A percentile compares a stretch with the other conserved stretches of the same genome.
phyloP scores from a whole-genome alignment of 768 basidiomycete genomes.

The Termitomyces sp. region DNA sequence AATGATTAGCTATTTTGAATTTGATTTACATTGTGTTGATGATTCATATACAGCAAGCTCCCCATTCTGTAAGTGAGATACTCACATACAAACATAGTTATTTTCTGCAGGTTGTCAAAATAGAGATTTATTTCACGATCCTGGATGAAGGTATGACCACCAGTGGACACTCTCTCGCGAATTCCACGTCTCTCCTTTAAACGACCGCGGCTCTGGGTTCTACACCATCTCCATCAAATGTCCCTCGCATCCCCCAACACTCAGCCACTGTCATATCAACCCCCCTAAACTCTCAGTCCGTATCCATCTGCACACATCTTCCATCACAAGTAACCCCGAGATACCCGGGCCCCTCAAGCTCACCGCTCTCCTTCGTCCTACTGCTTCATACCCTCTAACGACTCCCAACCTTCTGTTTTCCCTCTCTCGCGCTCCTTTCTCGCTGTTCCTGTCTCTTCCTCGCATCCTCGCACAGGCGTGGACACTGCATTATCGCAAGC shows the following conservation, averaged over 20 bases:
- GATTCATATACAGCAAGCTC: too few species aligned
- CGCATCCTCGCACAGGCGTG: constrained; percentile 63
- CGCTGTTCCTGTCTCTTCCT: constrained; percentile 49
- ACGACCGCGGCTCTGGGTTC: constrained; percentile 62
- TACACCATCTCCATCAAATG: constrained; percentile 54
- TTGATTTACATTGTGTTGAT: too few species aligned
- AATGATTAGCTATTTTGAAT: too few species aligned
- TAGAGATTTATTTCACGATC: not conserved
- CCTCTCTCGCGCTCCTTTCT: not conserved
- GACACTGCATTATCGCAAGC: constrained; percentile 56
- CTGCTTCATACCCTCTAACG: not conserved
- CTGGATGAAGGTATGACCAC: constrained; percentile 43
- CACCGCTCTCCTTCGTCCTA: not conserved
- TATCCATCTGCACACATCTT: not conserved
- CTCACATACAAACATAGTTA: too few species aligned
- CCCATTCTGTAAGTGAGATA: too few species aligned
- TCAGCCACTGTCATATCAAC: not conserved
- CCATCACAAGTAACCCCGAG: not conserved
- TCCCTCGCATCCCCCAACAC: constrained; percentile 37
- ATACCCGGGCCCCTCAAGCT: not conserved
- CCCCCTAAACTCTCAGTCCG: not conserved
- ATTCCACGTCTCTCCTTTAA: constrained; percentile 79
- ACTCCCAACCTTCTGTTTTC: constrained; percentile 13
- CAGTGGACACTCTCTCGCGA: constrained; percentile 64
- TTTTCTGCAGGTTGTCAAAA: not conserved